phyloP scores from a whole-genome alignment of 176 grass and related monocot species.

The Chrysopogon serrulatus region DNA sequence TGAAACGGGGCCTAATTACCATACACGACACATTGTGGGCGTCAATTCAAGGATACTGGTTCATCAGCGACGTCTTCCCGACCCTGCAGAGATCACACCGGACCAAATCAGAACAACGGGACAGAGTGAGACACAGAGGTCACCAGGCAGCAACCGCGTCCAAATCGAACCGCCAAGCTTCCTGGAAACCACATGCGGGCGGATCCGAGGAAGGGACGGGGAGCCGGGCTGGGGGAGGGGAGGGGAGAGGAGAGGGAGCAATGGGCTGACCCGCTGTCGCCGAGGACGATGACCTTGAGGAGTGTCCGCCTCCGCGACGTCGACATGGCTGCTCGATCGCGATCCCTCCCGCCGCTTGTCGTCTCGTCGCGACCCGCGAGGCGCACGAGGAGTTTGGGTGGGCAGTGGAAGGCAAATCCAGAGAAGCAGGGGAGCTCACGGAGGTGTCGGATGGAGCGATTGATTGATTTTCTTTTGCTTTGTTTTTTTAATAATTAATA shows the following conservation, averaged over 20 bases:
- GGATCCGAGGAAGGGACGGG: conserved; percentile 4
- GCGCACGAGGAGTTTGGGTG: conserved; percentile 1
- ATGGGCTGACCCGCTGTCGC: conserved; percentile 58
- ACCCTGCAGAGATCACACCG: conserved; percentile 61
- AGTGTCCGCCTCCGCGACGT: conserved; percentile 63
- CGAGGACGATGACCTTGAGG: conserved; percentile 71
- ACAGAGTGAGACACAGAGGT: not conserved
- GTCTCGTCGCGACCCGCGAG: conserved; percentile 23
- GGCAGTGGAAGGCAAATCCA: not conserved
- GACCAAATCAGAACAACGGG: conserved; percentile 26
- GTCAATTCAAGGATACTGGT: conserved; percentile 80
- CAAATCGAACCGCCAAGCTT: conserved; percentile 14
- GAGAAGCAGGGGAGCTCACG: not conserved
- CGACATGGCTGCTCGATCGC: conserved; percentile 49
- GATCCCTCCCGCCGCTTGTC: conserved; percentile 3
- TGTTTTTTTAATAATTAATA: not conserved
- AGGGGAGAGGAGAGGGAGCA: not conserved
- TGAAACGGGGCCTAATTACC: not conserved
- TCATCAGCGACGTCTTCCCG: conserved; percentile 99
- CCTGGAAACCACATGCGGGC: not conserved
- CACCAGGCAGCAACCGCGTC: conserved; percentile 8
- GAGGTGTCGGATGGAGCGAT: not conserved
- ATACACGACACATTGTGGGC: not conserved
- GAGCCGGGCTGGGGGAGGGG: not conserved
- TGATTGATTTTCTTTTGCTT: not conserved